A percentile compares a stretch with the other conserved stretches of the same genome.
Conservation (phyloP, 768 basidiomycete species). For the Tulasnella sp. region DNA sequence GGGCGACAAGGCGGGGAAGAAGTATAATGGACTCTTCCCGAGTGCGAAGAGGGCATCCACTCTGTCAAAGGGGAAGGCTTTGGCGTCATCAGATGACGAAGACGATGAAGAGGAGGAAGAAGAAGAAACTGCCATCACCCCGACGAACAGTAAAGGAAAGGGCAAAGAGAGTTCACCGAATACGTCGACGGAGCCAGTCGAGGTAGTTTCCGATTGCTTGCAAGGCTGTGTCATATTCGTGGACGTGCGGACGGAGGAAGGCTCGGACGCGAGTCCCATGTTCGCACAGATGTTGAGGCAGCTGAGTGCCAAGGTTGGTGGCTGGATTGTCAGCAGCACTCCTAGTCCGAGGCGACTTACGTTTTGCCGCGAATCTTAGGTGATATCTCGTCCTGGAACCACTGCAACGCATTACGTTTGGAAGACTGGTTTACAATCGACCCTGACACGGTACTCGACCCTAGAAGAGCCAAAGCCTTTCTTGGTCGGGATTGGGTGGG, state of each 20-base stretch:
- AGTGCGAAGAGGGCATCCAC: conserved; percentile 16
- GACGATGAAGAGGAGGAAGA: conserved; percentile 12
- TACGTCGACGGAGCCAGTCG: not conserved
- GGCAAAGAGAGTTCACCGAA: conserved; percentile 16
- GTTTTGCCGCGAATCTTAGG: conserved; percentile 33
- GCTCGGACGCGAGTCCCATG: conserved; percentile 69
- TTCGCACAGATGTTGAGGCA: conserved; percentile 77
- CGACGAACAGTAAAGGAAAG: conserved; percentile 22
- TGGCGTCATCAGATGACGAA: not conserved
- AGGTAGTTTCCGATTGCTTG: conserved; percentile 31
- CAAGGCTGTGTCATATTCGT: conserved; percentile 75
- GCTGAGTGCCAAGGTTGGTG: conserved; percentile 68
- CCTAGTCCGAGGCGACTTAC: not conserved
- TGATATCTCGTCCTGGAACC: conserved; percentile 57
- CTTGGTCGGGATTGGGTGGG: conserved; percentile 83
- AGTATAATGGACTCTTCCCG: not conserved
- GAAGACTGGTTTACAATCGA: conserved; percentile 73
- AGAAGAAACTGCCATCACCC: not conserved
- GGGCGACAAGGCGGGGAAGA: conserved; percentile 33
- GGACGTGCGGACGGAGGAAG: conserved; percentile 66
- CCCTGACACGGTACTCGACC: conserved; percentile 65
- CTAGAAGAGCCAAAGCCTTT: conserved; percentile 60
- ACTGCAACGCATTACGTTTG: conserved; percentile 78
- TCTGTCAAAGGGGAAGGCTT: conserved; percentile 19
- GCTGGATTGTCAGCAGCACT: conserved; percentile 11